These are phyloP conservation scores for Aspergillus amoenus DNA, from an alignment of 2,329 filamentous ascomycete genomes.

Conservation along the genomic window DNA sequence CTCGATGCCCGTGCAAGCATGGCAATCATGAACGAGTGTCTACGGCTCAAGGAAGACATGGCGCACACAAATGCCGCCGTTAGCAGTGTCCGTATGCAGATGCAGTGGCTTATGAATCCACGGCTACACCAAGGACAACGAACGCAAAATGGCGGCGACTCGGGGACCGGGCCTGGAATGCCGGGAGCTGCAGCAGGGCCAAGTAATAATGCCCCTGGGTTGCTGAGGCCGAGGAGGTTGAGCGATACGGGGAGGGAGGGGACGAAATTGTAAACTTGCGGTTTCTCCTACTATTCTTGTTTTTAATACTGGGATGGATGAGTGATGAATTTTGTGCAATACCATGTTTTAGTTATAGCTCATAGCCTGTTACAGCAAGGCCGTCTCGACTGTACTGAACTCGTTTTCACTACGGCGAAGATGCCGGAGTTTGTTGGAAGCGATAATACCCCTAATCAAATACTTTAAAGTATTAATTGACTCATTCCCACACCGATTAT, in stretches of 20 bases:
- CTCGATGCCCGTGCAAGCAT: slow-evolving; percentile 62
- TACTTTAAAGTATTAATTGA: background rate
- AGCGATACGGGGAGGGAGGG: slow-evolving; percentile 44
- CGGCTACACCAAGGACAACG: slow-evolving; percentile 49
- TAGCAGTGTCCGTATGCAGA: slow-evolving; percentile 58
- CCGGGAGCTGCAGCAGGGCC: background rate
- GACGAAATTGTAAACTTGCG: slow-evolving; percentile 32
- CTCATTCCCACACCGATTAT: background rate
- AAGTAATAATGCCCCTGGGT: slow-evolving; percentile 15
- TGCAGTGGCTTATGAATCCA: slow-evolving; percentile 62
- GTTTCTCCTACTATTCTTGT: background rate
- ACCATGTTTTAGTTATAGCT: too few relatives aligned
- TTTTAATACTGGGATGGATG: background rate
- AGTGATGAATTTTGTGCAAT: background rate
- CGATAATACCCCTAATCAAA: background rate
- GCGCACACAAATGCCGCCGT: slow-evolving; percentile 61
- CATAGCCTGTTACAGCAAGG: background rate
- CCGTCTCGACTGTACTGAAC: background rate
- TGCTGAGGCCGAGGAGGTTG: slow-evolving; percentile 32
- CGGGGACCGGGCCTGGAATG: slow-evolving; percentile 12
- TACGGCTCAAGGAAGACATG: slow-evolving; percentile 62
- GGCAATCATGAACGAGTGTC: slow-evolving; percentile 63
- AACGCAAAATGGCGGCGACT: slow-evolving; percentile 14
- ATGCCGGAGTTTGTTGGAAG: too few relatives aligned
- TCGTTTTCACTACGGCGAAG: background rate